A percentile compares a stretch with the other conserved stretches of the same genome.
These are phyloP conservation scores for Coemansia sp. DNA, from an alignment of 192 early-diverging fungal genomes.

Conservation along the genomic window DNA sequence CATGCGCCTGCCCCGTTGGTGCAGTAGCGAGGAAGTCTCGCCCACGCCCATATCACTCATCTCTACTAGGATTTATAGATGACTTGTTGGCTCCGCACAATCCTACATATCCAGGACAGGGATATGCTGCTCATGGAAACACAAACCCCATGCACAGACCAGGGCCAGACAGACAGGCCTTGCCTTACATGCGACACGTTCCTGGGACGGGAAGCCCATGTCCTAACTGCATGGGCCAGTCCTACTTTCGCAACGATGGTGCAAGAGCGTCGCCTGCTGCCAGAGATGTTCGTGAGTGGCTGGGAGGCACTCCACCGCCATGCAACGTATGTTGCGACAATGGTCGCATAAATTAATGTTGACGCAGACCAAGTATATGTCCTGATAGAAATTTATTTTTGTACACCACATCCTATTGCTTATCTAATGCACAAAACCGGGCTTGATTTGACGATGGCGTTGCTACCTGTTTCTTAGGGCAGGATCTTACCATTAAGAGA, in stretches of 20 bases:
- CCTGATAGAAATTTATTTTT: not conserved
- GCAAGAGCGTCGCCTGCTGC: constrained; percentile 5
- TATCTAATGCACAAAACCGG: no score
- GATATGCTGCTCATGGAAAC: not conserved
- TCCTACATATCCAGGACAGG: not conserved
- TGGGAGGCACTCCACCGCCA: constrained; percentile 25
- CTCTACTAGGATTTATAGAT: constrained; percentile 31
- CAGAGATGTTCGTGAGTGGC: constrained; percentile 21
- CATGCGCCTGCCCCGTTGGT: constrained; percentile 32
- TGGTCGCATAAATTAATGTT: constrained; percentile 21
- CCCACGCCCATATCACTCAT: constrained; percentile 21
- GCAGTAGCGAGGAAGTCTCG: constrained; percentile 1
- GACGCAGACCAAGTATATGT: not conserved
- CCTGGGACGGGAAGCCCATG: constrained; percentile 34
- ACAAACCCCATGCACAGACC: not conserved
- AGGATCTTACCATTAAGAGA: no score
- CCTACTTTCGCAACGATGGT: constrained; percentile 32
- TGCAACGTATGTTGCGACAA: constrained; percentile 29
- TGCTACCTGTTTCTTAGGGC: no score
- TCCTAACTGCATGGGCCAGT: constrained; percentile 34
- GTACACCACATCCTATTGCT: not conserved
- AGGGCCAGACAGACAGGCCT: not conserved
- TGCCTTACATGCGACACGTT: constrained; percentile 14
- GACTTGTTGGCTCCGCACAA: constrained; percentile 21
- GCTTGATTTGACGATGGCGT: no score